These are phyloP conservation scores for Chlorella vulgaris DNA, from an alignment of 139 green algal genomes.

Conservation along the genomic window DNA sequence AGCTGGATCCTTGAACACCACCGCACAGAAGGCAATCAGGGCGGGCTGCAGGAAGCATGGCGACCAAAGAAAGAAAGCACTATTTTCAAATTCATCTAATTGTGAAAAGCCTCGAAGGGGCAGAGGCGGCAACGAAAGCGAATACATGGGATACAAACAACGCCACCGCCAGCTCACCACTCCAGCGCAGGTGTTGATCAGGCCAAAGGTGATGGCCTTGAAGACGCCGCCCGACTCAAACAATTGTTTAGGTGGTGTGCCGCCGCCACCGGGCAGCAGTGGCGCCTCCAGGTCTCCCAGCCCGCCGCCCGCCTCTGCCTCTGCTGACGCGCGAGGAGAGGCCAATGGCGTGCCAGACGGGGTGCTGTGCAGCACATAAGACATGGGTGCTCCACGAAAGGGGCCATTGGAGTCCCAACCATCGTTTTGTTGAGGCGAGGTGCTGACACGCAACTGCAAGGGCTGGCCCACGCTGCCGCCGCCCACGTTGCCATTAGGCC, in stretches of 20 bases:
- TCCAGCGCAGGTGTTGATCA: slow-evolving; percentile 17
- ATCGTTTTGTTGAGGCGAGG: not conserved
- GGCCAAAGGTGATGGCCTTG: not conserved
- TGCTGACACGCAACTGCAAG: too few relatives aligned
- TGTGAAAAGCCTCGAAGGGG: too few relatives aligned
- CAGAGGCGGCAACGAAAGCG: too few relatives aligned
- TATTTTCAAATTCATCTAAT: too few relatives aligned
- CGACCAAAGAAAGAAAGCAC: too few relatives aligned
- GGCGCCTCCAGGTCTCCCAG: slow-evolving; percentile 12
- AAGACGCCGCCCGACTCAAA: not conserved
- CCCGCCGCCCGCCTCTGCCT: not conserved
- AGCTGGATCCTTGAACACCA: slow-evolving; percentile 15
- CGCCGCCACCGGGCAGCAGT: not conserved
- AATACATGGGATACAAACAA: too few relatives aligned
- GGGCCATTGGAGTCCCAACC: slow-evolving; percentile 6
- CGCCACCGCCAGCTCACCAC: too few relatives aligned
- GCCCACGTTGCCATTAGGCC: not conserved
- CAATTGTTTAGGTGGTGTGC: not conserved
- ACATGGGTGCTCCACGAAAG: slow-evolving; percentile 1
- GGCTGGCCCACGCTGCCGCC: not conserved
- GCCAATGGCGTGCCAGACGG: slow-evolving; percentile 10
- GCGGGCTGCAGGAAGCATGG: not conserved
- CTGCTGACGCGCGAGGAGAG: slow-evolving; percentile 2
- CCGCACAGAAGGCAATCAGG: slow-evolving; percentile 23
- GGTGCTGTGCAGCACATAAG: slow-evolving; percentile 11